Base-by-base conservation (phyloP, 306 rosid genomes). In the Cucumis melo region DNA sequence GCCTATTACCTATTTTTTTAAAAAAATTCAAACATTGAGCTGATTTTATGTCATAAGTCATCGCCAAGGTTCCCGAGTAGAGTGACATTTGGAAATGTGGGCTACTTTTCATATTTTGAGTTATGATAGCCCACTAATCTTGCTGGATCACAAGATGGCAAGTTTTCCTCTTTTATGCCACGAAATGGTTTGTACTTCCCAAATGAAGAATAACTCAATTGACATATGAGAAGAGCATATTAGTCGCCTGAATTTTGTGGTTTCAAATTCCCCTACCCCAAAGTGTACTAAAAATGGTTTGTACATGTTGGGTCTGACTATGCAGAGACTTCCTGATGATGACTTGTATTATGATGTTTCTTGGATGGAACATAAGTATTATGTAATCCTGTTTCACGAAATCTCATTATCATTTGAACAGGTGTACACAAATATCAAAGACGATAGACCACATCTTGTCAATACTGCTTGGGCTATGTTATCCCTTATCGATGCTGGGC, bases 401-500 rank as follows among this genome's bases (percentile, higher is more conserved):
- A 46, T 14, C 55, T 56, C 48, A 32, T 34, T 12, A 29, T 46
- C 48, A 41, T 14, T 76, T 77, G 32, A 36, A 54, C 70, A 82
- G 85, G 85, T 60, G 70, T 83, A 83, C 51, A 59, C 81, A 23
- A 75, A 79, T 83, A 74, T 83, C 57, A 63, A 76, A 67, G 80
- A 79, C 34, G 74, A 76, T 21, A 83, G 61, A 76, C 75, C 85
- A 53, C 83, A 83, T 75, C 51, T 79, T 79, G 85, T 83, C 61
- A 80, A 83, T 70, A 83, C 81, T 48, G 78, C 80, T 24, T 83
- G 83, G 85, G 83, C 85, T 36, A 75, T 79, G 83, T 62, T 83
- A 73, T 82, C 85, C 55, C 83, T 83, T 17, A 77, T 83, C 60
- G 80, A 78, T 76, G 83, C 83, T 8, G 83, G 83, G n/a, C 83